Evolutionary conservation across 2,329 filamentous ascomycete genomes (phyloP).

Genomic region (Nothophoma quercina): DNA sequence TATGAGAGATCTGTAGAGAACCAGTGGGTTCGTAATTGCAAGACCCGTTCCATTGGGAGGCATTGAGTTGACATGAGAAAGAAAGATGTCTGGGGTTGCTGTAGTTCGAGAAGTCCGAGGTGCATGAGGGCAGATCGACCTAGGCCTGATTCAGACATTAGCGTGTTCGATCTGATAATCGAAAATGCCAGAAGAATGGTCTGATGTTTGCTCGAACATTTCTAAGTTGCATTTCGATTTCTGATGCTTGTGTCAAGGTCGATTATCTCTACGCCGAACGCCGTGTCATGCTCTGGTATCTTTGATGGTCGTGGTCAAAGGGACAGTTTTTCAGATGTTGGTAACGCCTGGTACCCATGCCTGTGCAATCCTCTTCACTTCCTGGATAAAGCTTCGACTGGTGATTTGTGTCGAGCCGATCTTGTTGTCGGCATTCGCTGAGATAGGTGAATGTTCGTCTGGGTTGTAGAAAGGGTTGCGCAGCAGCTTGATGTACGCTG

Average conservation of each 20-base stretch:
- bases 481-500: slow-evolving; percentile 85
- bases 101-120: slow-evolving; percentile 22
- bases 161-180: slow-evolving; percentile 25
- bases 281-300: slow-evolving; percentile 33
- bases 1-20: slow-evolving; percentile 77
- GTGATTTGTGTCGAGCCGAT: slow-evolving; percentile 72
- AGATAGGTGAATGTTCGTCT: slow-evolving; percentile 76
- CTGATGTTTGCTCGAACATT: not conserved
- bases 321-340: slow-evolving; percentile 61
- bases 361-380: slow-evolving; percentile 87
- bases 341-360: slow-evolving; percentile 79
- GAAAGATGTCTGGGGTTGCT: slow-evolving; percentile 16
- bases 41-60: slow-evolving; percentile 50
- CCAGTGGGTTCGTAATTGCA: slow-evolving; percentile 71
- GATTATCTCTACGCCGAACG: slow-evolving; percentile 26
- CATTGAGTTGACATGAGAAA: slow-evolving; percentile 30
- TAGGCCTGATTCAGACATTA: slow-evolving; percentile 36
- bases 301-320: slow-evolving; percentile 18
- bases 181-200: not conserved
- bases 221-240: not conserved
- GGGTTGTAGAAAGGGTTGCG: slow-evolving; percentile 96
- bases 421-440: slow-evolving; percentile 54
- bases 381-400: slow-evolving; percentile 79
- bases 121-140: slow-evolving; percentile 11
- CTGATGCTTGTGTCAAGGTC: not conserved